These are phyloP conservation scores for Rubus parviflorus DNA, from an alignment of 306 rosid genomes.

Conservation along the genomic window DNA sequence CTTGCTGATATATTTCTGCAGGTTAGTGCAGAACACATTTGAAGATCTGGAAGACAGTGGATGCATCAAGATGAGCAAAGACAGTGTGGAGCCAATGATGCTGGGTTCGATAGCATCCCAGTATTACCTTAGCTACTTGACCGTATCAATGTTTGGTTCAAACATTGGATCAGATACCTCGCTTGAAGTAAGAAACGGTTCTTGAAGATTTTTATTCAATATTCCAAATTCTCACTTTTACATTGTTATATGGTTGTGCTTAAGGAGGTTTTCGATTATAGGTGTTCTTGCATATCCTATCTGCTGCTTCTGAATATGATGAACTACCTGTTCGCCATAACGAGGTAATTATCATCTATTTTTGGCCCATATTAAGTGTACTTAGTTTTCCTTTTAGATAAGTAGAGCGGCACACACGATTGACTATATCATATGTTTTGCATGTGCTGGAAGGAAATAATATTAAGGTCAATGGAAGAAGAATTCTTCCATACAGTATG, in stretches of 20 bases:
- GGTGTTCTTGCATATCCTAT: conserved; percentile 87
- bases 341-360: conserved; percentile 51
- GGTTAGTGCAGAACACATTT: conserved; percentile 77
- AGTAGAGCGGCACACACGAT: not conserved
- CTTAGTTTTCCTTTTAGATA: not conserved
- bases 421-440: not conserved
- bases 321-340: conserved; percentile 97
- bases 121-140: conserved; percentile 89
- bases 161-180: conserved; percentile 89
- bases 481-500: not conserved
- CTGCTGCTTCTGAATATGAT: conserved; percentile 90
- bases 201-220: conserved; percentile 14
- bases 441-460: not conserved
- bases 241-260: conserved; percentile 2
- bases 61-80: conserved; percentile 81
- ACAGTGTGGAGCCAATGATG: conserved; percentile 68
- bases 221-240: not conserved
- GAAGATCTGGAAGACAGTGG: conserved; percentile 99
- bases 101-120: conserved; percentile 94
- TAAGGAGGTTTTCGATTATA: conserved; percentile 24
- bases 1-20: conserved; percentile 40
- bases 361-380: not conserved
- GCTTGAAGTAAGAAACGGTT: conserved; percentile 66
- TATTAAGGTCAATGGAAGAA: not conserved
- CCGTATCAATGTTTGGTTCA: conserved; percentile 93